Evolutionary conservation across 2,329 filamentous ascomycete genomes (phyloP).

Genomic region (Xylariales sp.): DNA sequence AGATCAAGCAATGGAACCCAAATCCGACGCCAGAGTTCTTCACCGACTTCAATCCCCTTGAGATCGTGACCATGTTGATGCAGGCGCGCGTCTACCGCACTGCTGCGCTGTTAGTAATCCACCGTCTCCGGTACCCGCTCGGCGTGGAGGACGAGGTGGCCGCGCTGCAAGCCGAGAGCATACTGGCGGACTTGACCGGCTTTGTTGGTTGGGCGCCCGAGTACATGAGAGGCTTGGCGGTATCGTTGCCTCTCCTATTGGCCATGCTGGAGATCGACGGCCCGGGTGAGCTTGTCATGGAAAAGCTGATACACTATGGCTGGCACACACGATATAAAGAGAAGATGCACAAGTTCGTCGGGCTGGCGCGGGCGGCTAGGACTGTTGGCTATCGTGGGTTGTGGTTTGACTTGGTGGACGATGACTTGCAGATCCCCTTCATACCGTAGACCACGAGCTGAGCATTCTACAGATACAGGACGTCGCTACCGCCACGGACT

Average conservation of each 20-base stretch:
- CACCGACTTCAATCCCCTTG: constrained; percentile 15
- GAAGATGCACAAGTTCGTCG: constrained; percentile 4
- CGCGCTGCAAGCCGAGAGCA: constrained; percentile 3
- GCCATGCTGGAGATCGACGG: constrained; percentile 5
- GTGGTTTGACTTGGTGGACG: constrained; percentile 12
- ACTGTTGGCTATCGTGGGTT: constrained; percentile 6
- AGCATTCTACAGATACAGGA: too few relatives aligned
- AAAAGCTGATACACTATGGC: constrained; percentile 1
- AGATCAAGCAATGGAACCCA: constrained; percentile 9
- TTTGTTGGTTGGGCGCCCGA: constrained; percentile 5
- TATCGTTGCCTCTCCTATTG: constrained; percentile 7
- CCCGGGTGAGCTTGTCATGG: constrained; percentile 1
- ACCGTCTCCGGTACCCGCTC: constrained; percentile 24
- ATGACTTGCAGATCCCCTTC: too few relatives aligned
- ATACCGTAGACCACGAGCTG: too few relatives aligned
- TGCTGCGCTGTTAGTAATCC: constrained; percentile 22
- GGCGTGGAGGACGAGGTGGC: constrained; percentile 18
- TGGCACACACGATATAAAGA: too few relatives aligned
- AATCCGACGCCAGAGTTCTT: constrained; percentile 11
- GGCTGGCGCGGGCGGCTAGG: neutral
- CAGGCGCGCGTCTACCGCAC: constrained; percentile 25
- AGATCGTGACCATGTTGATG: constrained; percentile 21
- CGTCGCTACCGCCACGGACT: too few relatives aligned
- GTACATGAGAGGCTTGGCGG: neutral
- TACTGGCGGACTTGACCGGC: constrained; percentile 3